Percentiles rank a stretch among this genome's conserved stretches.
These are phyloP conservation scores for Teunomyces funiuensis DNA, from an alignment of 805 yeast genomes.

Conservation along the genomic window DNA sequence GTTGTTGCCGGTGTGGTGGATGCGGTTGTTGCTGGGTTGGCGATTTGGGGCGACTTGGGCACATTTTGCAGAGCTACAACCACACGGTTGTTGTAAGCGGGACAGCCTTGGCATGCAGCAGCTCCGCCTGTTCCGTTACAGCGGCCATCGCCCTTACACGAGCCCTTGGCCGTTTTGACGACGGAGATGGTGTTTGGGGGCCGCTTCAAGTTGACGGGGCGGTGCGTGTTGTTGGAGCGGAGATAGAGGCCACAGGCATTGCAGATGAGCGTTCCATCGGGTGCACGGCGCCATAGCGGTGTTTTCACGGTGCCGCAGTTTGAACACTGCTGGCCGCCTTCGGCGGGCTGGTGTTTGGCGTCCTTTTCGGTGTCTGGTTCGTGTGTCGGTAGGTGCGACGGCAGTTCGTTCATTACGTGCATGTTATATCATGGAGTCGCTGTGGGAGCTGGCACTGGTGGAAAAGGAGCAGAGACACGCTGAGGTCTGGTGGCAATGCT, in stretches of 20 bases:
- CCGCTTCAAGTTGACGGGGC: constrained; percentile 66
- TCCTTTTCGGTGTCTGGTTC: not conserved
- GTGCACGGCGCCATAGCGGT: constrained; percentile 59
- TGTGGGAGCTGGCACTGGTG: too few relatives aligned
- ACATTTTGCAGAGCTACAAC: constrained; percentile 28
- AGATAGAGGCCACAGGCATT: constrained; percentile 62
- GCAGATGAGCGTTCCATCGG: constrained; percentile 55
- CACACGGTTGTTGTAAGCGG: constrained; percentile 74
- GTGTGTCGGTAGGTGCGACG: not conserved
- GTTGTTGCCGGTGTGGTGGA: not conserved
- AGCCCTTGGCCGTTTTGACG: constrained; percentile 46
- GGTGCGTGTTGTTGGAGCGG: constrained; percentile 57
- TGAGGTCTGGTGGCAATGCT: too few relatives aligned
- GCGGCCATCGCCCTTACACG: constrained; percentile 73
- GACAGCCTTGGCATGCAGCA: constrained; percentile 77
- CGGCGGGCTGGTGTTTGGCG: constrained; percentile 8
- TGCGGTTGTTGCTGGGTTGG: constrained; percentile 4
- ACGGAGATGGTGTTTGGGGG: constrained; percentile 52
- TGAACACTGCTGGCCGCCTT: constrained; percentile 51
- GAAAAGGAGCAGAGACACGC: too few relatives aligned
- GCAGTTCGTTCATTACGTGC: constrained; percentile 1
- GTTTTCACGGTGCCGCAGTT: constrained; percentile 58
- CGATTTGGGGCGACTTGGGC: constrained; percentile 4
- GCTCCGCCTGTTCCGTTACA: constrained; percentile 91
- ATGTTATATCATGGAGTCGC: not conserved